phyloP scores from a whole-genome alignment of 352 stramenopile species.

The Globisporangium nagaii region DNA sequence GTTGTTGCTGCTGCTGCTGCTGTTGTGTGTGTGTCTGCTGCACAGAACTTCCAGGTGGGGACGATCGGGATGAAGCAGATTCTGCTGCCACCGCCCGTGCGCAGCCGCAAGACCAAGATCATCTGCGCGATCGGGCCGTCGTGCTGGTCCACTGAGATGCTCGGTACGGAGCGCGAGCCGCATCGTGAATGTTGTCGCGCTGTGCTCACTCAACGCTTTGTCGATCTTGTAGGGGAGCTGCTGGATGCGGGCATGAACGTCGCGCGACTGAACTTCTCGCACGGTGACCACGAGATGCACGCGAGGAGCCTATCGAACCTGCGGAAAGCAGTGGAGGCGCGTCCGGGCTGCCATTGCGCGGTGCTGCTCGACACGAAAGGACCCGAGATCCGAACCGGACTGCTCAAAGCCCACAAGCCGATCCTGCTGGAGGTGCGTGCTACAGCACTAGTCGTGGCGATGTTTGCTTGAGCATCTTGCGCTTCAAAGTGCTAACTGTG shows the following conservation, averaged over 20 bases:
- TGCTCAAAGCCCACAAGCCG: conserved; percentile 62
- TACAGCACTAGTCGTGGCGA: neutral
- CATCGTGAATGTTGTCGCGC: neutral
- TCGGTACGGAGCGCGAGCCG: conserved; percentile 59
- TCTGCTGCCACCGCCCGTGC: conserved; percentile 36
- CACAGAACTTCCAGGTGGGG: conserved; percentile 62
- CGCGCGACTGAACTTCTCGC: conserved; percentile 99
- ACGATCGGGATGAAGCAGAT: conserved; percentile 67
- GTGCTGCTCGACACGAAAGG: conserved; percentile 97
- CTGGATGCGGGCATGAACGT: conserved; percentile 94
- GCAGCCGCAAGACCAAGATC: conserved; percentile 96
- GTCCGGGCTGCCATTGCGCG: conserved; percentile 78
- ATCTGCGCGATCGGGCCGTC: conserved; percentile 98
- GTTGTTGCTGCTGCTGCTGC: neutral
- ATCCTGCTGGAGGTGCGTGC: conserved; percentile 53
- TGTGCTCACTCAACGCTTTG: neutral
- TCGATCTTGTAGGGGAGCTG: conserved; percentile 36
- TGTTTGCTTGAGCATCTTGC: too few species aligned
- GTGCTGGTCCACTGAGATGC: conserved; percentile 93
- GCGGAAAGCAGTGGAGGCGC: conserved; percentile 53
- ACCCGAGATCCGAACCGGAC: conserved; percentile 94
- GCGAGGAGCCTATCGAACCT: conserved; percentile 89
- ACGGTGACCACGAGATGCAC: conserved; percentile 96
- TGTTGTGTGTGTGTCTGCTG: neutral
- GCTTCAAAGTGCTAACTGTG: too few species aligned